These are phyloP conservation scores for Sclerotinia subarctica DNA, from an alignment of 2,329 filamentous ascomycete genomes.

Conservation along the genomic window DNA sequence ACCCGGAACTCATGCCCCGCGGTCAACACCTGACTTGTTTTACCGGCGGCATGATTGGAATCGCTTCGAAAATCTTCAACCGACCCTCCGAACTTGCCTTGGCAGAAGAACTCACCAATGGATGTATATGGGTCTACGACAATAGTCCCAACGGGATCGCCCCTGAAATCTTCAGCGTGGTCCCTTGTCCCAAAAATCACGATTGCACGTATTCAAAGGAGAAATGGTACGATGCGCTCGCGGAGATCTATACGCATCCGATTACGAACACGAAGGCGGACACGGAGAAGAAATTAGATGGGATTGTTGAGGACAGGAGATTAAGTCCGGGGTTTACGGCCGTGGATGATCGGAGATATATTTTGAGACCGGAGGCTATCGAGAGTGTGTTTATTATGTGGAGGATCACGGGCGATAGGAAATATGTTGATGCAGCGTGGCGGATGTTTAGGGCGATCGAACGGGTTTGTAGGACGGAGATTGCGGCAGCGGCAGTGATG, in stretches of 20 bases:
- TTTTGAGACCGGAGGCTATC: conserved; percentile 56
- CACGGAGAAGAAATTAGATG: conserved; percentile 21
- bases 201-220: conserved; percentile 42
- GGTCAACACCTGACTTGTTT: conserved; percentile 70
- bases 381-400: conserved; percentile 64
- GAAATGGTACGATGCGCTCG: conserved; percentile 47
- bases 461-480: conserved; percentile 42
- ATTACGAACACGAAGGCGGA: conserved; percentile 1
- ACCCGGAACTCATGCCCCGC: conserved; percentile 44
- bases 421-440: conserved; percentile 46
- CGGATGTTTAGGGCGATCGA: conserved; percentile 48
- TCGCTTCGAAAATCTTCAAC: conserved; percentile 62
- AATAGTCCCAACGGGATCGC: conserved; percentile 57
- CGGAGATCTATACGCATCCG: not conserved
- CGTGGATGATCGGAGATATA: conserved; percentile 32
- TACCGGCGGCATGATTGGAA: conserved; percentile 66
- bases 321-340: conserved; percentile 31
- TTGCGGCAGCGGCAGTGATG: conserved; percentile 44
- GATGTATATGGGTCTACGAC: conserved; percentile 62
- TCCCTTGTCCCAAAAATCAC: conserved; percentile 29
- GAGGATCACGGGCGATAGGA: conserved; percentile 34
- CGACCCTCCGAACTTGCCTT: conserved; percentile 52
- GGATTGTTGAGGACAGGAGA: conserved; percentile 23
- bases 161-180: conserved; percentile 54
- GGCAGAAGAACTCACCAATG: conserved; percentile 57